Base-by-base conservation (phyloP, 176 grass and related monocot genomes). In the Carex kokanica region DNA sequence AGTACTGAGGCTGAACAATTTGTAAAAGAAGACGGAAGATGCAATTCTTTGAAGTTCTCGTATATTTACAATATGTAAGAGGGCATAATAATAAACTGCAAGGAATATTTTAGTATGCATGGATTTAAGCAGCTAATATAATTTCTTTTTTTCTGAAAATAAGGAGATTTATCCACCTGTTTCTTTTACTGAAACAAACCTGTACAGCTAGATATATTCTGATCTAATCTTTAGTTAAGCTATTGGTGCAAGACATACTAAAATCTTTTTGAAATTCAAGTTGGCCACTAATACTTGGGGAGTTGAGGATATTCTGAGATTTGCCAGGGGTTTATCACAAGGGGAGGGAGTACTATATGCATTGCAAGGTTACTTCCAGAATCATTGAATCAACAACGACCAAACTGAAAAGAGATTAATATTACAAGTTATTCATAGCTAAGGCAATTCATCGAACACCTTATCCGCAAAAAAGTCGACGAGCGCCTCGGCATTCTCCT, bases 401-500 rank as follows among this genome's bases (percentile, higher is more conserved):
- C 32, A 12, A 81, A 64, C 82, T 78, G 68, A 74, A 5, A 82
- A 73, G 18, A 32, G 13, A 9, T 34, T 27, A 84, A 60, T 23
- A 88, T 56, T 15, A 11, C 56, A 87, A 85, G 36, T 64, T 43
- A 13, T 79, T 27, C 20, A 38, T 5, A 20, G n/a, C 10, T 40
- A 29, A 52, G 54, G 56, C 81, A 70, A 8, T 69, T 25, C 8
- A 25, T 40, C 81, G 47, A 88, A 53, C 45, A 95, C 96, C 85
- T 95, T 95, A 81, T 99, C 91, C 0, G 93, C 86, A 51, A 95
- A 57, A 20, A 93, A 98, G 57, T 95, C 93, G 2, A 83, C 83
- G 27, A 90, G 87, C 17, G 89, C 78, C 85, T 95, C 96, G 1
- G 88, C 93, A 9, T 88, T 88, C 69, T 95, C 89, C 54, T 88